Percentiles rank a stretch among this genome's conserved stretches.
Conservation (phyloP, 306 rosid genomes). For the Vicia sativa region DNA sequence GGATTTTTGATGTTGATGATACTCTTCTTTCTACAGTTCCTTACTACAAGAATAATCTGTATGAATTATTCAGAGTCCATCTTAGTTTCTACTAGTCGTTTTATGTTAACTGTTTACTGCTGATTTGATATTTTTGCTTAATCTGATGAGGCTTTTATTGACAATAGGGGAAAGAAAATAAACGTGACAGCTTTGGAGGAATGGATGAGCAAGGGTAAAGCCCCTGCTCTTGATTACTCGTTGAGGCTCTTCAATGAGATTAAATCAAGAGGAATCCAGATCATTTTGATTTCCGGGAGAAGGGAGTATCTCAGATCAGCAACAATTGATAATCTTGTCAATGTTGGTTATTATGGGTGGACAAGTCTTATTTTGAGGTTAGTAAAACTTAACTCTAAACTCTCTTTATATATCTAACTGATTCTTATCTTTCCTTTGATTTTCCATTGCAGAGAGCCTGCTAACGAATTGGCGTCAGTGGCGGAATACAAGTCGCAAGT, state of each 20-base stretch:
- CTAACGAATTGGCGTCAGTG: slow-evolving; percentile 39
- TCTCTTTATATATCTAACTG: not conserved
- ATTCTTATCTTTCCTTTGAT: not conserved
- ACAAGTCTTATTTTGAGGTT: slow-evolving; percentile 57
- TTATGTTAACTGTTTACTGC: not conserved
- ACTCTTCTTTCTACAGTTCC: slow-evolving; percentile 37
- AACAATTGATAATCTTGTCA: slow-evolving; percentile 64
- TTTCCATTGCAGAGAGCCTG: slow-evolving; percentile 38
- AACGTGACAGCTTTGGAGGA: slow-evolving; percentile 62
- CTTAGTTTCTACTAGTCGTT: not conserved
- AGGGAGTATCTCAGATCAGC: slow-evolving; percentile 68
- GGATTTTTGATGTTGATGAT: slow-evolving; percentile 43
- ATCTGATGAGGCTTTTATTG: slow-evolving; percentile 1
- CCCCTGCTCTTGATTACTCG: slow-evolving; percentile 62
- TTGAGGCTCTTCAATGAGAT: slow-evolving; percentile 58
- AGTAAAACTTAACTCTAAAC: not conserved
- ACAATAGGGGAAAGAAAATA: slow-evolving; percentile 54
- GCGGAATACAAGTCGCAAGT: slow-evolving; percentile 40
- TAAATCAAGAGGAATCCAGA: slow-evolving; percentile 61
- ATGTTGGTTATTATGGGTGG: slow-evolving; percentile 70
- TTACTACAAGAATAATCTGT: slow-evolving; percentile 34
- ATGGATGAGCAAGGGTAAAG: slow-evolving; percentile 62
- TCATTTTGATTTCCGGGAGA: slow-evolving; percentile 65
- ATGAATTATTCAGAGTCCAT: slow-evolving; percentile 17
- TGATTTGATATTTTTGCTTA: not conserved